Base-by-base conservation (phyloP, 805 yeast species). In the Schwanniomyces occidentalis region DNA sequence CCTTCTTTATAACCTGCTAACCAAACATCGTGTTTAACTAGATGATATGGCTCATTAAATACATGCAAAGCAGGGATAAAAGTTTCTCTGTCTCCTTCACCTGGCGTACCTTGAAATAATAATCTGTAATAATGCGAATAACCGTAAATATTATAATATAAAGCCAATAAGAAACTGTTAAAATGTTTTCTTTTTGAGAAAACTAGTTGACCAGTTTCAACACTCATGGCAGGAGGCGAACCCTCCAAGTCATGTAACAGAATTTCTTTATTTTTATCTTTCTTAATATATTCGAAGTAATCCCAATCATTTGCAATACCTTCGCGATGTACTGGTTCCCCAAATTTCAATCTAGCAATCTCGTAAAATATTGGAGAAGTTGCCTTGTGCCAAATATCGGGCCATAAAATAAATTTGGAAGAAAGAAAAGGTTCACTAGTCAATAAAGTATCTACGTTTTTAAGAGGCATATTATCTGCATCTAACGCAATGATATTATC, bases 151-250 rank as follows among this genome's bases (percentile, higher is more conserved):
- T 63, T 65, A 44, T 65, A 65, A 43, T 63, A 65, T 12, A 61
- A 38, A 2, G 69, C 42, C 23, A 65, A 46, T n/a, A 58, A 32
- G 25, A 63, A 49, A 12, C 54, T 37, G 22, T 53, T 52, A 34
- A 56, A 54, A 36, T 63, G 71, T 26, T 49, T 50, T 10, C 54
- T 37, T 39, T 65, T 65, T 15, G 61, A 57, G 27, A 65, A 44
- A 8, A 63, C 58, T 43, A 65, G 45, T 42, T 63, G 70, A 6
- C 69, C 65, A 1, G 65, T 45, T 43, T 65, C 71, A 8, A 48
- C 54, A n/a, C 61, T 47, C 23, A 45, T 35, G 22, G 54, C 44
- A 8, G 47, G 36, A 1, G 68, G 69, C 6, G 61, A 22, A 1
- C 65, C 63, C 3, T 51, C 59, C 10, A 54, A 42, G 40, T 65